Conservation (phyloP, 352 stramenopile species). For the Phytophthora nicotianae region DNA sequence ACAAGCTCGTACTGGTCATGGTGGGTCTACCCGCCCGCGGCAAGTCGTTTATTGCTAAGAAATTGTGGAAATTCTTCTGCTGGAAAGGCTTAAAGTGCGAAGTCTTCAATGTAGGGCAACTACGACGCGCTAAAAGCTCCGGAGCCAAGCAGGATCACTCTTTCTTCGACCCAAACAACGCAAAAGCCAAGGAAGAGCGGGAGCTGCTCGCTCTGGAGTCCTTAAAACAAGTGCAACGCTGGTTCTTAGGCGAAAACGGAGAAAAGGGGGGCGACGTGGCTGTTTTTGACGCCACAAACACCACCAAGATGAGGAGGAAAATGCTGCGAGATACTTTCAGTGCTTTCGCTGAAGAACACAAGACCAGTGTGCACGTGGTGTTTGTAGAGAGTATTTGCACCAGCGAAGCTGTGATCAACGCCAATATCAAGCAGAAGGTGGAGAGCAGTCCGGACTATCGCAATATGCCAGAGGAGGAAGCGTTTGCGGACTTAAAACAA, state of each 20-base stretch:
- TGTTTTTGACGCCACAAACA: conserved; percentile 92
- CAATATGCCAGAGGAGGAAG: conserved; percentile 70
- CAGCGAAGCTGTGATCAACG: conserved; percentile 89
- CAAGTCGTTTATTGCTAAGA: conserved; percentile 97
- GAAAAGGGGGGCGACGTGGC: conserved; percentile 79
- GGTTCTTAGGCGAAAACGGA: conserved; percentile 45
- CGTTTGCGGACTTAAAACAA: conserved; percentile 78
- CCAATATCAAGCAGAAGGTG: conserved; percentile 84
- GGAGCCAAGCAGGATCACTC: conserved; percentile 77
- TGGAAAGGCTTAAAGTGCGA: conserved; percentile 82
- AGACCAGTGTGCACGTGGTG: conserved; percentile 88
- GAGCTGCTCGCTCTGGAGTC: conserved; percentile 83
- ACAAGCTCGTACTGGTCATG: conserved; percentile 97
- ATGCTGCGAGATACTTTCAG: conserved; percentile 67
- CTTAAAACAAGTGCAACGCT: conserved; percentile 69
- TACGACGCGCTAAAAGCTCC: conserved; percentile 83
- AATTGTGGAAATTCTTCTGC: conserved; percentile 80
- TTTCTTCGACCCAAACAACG: conserved; percentile 94
- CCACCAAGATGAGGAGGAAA: conserved; percentile 65
- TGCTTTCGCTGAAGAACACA: conserved; percentile 57
- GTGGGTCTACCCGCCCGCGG: conserved; percentile 93
- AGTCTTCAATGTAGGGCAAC: conserved; percentile 96
- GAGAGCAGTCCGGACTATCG: conserved; percentile 83
- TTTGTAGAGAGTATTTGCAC: conserved; percentile 95
- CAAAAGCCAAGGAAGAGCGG: conserved; percentile 69